These are phyloP conservation scores for Euphrasia confusa DNA, from an alignment of 257 asterid species.

Conservation along the genomic window DNA sequence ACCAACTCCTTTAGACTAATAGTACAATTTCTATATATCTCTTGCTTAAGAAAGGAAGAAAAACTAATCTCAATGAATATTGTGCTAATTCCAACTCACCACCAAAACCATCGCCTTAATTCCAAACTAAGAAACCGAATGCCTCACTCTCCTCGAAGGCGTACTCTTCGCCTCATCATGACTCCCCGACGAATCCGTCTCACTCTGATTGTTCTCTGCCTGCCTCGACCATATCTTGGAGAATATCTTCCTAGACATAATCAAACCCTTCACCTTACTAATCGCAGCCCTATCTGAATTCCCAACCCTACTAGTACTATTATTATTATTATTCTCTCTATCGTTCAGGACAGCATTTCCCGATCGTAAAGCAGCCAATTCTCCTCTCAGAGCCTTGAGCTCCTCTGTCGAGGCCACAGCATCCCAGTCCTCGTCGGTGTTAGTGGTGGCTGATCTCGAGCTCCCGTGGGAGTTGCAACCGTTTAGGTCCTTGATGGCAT, in stretches of 20 bases:
- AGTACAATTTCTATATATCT: too few species aligned
- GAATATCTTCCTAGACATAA: conserved; percentile 49
- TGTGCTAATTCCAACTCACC: too few species aligned
- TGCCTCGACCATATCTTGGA: conserved; percentile 59
- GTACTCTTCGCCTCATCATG: conserved; percentile 46
- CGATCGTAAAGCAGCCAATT: conserved; percentile 51
- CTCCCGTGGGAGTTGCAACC: conserved; percentile 44
- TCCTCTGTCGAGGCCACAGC: conserved; percentile 61
- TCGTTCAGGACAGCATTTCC: conserved; percentile 16
- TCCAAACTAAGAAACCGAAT: conserved; percentile 38
- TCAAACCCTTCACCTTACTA: conserved; percentile 47
- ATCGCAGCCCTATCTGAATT: conserved; percentile 36
- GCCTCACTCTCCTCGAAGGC: conserved; percentile 55
- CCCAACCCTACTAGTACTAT: conserved; percentile 23
- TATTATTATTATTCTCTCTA: conserved; percentile 26
- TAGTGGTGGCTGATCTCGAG: conserved; percentile 53
- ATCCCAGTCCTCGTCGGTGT: conserved; percentile 79
- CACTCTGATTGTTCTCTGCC: conserved; percentile 39
- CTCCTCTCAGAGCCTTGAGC: conserved; percentile 60
- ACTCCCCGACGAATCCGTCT: conserved; percentile 68
- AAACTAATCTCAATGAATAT: too few species aligned
- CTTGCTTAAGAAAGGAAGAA: too few species aligned
- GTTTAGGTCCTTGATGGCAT: conserved; percentile 51
- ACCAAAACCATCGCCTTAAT: too few species aligned
- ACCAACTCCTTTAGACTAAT: too few species aligned